Base-by-base conservation (phyloP, 2,329 filamentous ascomycete species). In the Pseudonectria buxi region DNA sequence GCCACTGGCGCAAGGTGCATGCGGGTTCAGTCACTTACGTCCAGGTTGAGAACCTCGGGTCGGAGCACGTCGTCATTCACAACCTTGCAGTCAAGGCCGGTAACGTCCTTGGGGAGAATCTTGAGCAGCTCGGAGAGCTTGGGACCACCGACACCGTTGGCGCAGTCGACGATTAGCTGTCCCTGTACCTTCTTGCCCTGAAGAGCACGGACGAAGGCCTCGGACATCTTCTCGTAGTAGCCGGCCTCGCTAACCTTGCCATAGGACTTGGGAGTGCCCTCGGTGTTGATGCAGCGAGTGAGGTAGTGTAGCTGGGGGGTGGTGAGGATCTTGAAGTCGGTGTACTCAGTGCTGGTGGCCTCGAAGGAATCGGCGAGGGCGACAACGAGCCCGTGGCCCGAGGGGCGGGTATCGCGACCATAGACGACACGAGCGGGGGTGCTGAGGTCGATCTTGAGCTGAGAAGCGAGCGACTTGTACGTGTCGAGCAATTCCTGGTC, bases 291-390 rank as follows among this genome's bases (percentile, higher is more conserved):
- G 62, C 89, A 94, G 46, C 92, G 86, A 24, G 90, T 90, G 46
- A 96, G 73, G 65, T 98, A 98, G 69, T 98, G 92, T 39, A 98
- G 75, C 67, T 96, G 92, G n/a, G 92, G 92, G 4, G 92, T 98
- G 10, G 92, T 96, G 54, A 95, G 72, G 58, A 89, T 81, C 64
- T 90, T 92, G 68, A 81, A 90, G 69, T 96, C 90, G 55, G 78
- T 78, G 56, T 78, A 82, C 41, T 86, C 78, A 36, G 83, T 78
- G 37, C 76, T 75, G 30, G 83, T 82, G 33, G 86, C 86, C 41
- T 82, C 79, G 45, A 96, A 71, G 13, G 86, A 86, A 55, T 86
- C 83, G 40, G 81, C 75, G 32, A 96, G 76, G 40, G 89, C 85
- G 26, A 76, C 71, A 22, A 89, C 84, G 16, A 98, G 80, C 39